Conservation (phyloP, 2,329 filamentous ascomycete species). For the Aspergillus cejpii region DNA sequence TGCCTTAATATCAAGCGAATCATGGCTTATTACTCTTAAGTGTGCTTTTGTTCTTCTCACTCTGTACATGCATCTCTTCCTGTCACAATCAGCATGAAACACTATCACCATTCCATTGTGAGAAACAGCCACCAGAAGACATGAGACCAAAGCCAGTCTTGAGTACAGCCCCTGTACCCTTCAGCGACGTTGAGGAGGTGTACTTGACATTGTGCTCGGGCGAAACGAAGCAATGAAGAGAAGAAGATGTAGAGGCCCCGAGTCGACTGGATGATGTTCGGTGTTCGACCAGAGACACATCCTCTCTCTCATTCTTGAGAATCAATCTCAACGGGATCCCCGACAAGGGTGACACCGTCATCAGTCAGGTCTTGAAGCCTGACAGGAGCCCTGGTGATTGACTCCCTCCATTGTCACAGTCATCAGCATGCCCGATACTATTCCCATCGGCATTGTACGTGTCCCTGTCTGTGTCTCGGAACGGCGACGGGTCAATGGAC, state of each 20-base stretch:
- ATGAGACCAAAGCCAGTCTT: slow-evolving; percentile 24
- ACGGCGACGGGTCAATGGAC: slow-evolving; percentile 59
- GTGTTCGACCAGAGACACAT: slow-evolving; percentile 57
- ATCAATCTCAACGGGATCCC: slow-evolving; percentile 50
- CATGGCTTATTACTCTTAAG: background rate
- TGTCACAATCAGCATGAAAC: slow-evolving; percentile 26
- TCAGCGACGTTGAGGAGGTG: slow-evolving; percentile 42
- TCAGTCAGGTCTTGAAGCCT: slow-evolving; percentile 34
- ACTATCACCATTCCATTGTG: slow-evolving; percentile 24
- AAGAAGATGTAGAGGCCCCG: slow-evolving; percentile 50
- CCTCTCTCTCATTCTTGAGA: slow-evolving; percentile 54
- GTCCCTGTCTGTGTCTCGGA: slow-evolving; percentile 48
- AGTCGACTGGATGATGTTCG: slow-evolving; percentile 40
- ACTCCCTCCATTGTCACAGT: slow-evolving; percentile 39
- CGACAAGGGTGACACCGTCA: slow-evolving; percentile 49
- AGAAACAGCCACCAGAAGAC: slow-evolving; percentile 22
- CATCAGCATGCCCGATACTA: slow-evolving; percentile 41
- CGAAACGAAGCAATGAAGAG: slow-evolving; percentile 54
- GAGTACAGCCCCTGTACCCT: slow-evolving; percentile 32
- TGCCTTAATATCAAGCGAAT: too few species aligned
- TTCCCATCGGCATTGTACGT: slow-evolving; percentile 62
- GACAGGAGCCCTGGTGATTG: slow-evolving; percentile 28
- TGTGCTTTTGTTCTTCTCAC: slow-evolving; percentile 6
- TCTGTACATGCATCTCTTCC: slow-evolving; percentile 23
- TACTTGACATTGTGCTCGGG: slow-evolving; percentile 54